Conservation (phyloP, 169 alveolate species). For the Perkinsus marinus region DNA sequence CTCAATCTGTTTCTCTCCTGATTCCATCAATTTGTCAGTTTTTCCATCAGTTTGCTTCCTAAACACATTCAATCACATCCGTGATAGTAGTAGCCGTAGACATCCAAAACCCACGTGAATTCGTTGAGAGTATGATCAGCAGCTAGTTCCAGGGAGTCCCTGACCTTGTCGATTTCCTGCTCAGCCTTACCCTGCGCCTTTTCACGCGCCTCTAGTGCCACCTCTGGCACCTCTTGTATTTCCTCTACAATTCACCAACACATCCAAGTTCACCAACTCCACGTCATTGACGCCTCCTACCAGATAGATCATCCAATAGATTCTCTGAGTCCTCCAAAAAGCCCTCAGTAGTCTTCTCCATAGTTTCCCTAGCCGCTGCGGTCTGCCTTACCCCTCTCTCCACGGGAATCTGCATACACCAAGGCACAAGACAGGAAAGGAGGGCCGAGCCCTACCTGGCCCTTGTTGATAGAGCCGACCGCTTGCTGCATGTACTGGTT, state of each 20-base stretch:
- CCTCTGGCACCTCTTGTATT: neutral
- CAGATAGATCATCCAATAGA: neutral
- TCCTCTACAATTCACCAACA: neutral
- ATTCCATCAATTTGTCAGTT: neutral
- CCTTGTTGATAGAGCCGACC: neutral
- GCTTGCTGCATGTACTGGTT: neutral
- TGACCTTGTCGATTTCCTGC: neutral
- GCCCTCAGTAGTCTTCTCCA: neutral
- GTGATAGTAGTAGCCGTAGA: neutral
- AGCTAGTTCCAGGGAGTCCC: neutral
- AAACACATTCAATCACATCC: neutral
- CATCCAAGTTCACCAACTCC: neutral
- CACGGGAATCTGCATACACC: neutral
- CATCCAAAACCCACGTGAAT: neutral
- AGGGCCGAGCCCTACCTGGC: neutral
- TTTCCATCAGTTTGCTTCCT: neutral
- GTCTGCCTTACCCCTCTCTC: neutral
- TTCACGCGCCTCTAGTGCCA: neutral
- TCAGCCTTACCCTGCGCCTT: neutral
- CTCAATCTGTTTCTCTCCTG: neutral
- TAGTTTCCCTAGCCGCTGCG: neutral
- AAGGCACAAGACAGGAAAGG: neutral
- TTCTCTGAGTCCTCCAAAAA: neutral
- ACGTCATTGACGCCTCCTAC: neutral
- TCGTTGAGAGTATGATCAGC: neutral